Conservation (phyloP, 2,329 filamentous ascomycete genomes). For the Beauveria brongniartii region DNA sequence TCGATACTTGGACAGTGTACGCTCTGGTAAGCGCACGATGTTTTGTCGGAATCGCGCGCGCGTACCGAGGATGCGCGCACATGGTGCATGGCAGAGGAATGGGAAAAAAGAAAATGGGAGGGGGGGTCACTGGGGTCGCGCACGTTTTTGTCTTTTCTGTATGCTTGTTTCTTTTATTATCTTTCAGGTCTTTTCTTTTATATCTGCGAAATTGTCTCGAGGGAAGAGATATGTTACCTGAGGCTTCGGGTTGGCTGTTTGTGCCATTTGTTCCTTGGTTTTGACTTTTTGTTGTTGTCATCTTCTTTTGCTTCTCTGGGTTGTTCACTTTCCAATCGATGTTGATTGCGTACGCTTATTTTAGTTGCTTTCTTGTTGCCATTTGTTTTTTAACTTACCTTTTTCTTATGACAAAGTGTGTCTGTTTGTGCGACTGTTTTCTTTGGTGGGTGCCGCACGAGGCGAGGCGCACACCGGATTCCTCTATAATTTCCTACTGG, state of each 20-base stretch:
- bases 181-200: constrained; percentile 10
- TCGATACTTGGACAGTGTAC: background rate
- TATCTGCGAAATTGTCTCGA: constrained; percentile 7
- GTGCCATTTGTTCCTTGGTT: constrained; percentile 4
- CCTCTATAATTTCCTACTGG: too few species aligned
- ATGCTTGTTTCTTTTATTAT: background rate
- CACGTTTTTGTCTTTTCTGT: background rate
- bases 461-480: too few species aligned
- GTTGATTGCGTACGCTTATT: constrained; percentile 7
- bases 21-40: constrained; percentile 1
- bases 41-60: background rate
- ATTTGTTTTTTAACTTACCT: background rate
- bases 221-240: background rate
- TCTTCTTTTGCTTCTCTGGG: background rate
- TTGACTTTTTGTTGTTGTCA: constrained; percentile 1
- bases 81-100: background rate
- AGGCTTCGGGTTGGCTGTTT: constrained; percentile 7
- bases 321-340: background rate
- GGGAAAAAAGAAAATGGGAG: background rate
- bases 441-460: background rate
- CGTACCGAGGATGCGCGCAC: background rate
- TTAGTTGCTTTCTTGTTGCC: background rate
- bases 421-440: background rate
- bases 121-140: background rate
- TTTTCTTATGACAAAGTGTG: background rate